A percentile compares a stretch with the other conserved stretches of the same genome.
These are phyloP conservation scores for Dittrichia graveolens DNA, from an alignment of 129 eudicot species.

Conservation along the genomic window DNA sequence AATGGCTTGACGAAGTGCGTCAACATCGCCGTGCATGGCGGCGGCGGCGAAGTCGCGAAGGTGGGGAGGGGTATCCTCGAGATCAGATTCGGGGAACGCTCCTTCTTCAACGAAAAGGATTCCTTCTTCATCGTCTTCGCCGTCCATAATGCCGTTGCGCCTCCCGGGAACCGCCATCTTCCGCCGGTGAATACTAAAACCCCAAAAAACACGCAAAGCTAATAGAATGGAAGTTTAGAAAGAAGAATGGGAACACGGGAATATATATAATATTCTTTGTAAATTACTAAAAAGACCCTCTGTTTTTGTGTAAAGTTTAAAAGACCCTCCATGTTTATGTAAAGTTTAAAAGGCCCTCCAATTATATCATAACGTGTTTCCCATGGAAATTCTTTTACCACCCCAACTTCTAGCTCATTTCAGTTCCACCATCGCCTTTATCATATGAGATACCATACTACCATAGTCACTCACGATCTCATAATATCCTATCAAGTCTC, in stretches of 20 bases:
- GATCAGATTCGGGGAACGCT: constrained; percentile 51
- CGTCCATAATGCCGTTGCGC: constrained; percentile 53
- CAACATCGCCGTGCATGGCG: constrained; percentile 63
- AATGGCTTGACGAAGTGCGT: constrained; percentile 70
- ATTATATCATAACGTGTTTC: too few relatives aligned
- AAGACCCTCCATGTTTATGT: neutral
- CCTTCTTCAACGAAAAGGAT: constrained; percentile 56
- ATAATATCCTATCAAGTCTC: too few relatives aligned
- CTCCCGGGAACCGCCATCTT: constrained; percentile 73
- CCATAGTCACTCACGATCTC: too few relatives aligned
- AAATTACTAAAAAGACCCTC: neutral
- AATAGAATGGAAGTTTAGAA: constrained; percentile 1
- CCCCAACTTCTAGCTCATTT: too few relatives aligned
- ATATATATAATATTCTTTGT: neutral
- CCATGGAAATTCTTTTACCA: too few relatives aligned
- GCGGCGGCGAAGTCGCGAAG: constrained; percentile 80
- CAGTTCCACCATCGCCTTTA: too few relatives aligned
- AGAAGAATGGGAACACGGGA: neutral
- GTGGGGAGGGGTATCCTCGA: constrained; percentile 68
- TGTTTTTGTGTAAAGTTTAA: neutral
- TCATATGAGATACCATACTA: too few relatives aligned
- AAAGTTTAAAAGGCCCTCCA: too few relatives aligned
- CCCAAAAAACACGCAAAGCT: neutral
- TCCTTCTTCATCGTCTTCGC: constrained; percentile 66
- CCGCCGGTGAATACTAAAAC: constrained; percentile 33